phyloP scores from a whole-genome alignment of 2,329 filamentous ascomycete genomes.

The Scortechinia acanthostroma region DNA sequence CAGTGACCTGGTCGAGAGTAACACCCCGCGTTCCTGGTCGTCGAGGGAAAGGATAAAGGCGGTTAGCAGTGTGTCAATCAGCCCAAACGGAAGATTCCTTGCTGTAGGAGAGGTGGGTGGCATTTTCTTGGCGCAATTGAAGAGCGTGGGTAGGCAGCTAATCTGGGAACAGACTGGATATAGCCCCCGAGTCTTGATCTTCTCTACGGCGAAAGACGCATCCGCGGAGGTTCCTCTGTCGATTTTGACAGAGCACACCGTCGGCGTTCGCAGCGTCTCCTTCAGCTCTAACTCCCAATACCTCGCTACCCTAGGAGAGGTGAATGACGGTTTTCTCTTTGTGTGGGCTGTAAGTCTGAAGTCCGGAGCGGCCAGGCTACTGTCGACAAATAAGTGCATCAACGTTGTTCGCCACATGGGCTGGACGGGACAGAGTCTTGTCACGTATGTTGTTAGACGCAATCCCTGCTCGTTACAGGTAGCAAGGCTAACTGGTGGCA shows the following conservation, averaged over 20 bases:
- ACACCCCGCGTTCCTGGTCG: constrained; percentile 37
- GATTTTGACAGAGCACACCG: constrained; percentile 52
- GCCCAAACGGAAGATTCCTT: constrained; percentile 50
- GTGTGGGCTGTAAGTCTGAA: constrained; percentile 52
- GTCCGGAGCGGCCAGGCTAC: constrained; percentile 44
- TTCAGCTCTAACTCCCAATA: constrained; percentile 56
- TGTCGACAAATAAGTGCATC: constrained; percentile 60
- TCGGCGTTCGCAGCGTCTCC: constrained; percentile 51
- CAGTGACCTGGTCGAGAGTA: constrained; percentile 26
- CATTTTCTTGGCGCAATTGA: neutral
- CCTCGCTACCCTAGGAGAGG: constrained; percentile 51
- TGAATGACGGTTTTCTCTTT: constrained; percentile 60
- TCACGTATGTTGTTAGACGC: constrained; percentile 34
- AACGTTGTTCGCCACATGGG: constrained; percentile 49
- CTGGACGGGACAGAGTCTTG: constrained; percentile 49
- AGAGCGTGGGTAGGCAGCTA: neutral
- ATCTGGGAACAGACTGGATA: constrained; percentile 42
- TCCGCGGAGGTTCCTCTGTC: constrained; percentile 47
- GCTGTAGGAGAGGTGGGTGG: constrained; percentile 51
- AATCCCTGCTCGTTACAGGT: neutral
- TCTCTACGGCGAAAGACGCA: constrained; percentile 45
- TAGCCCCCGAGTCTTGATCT: constrained; percentile 53
- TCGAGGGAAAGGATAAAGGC: constrained; percentile 55
- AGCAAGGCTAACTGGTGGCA: constrained; percentile 8
- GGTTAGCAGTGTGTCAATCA: constrained; percentile 54